Conservation (phyloP, 768 basidiomycete species). For the Lanmaoa rubissima region DNA sequence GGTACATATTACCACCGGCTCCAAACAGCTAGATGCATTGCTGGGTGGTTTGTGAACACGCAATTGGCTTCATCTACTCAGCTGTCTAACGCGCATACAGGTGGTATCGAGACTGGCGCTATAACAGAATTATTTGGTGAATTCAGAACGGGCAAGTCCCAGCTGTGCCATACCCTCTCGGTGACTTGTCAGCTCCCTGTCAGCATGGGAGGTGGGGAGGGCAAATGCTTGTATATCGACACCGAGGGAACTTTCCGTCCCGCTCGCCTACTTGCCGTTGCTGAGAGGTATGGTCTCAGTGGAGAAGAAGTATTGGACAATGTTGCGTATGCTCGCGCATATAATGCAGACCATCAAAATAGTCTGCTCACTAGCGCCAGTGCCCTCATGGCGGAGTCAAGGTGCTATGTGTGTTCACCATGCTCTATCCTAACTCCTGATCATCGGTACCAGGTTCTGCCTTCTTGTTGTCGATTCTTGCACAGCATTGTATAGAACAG, state of each 20-base stretch:
- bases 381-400: conserved; percentile 98
- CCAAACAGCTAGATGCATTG: conserved; percentile 92
- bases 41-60: conserved; percentile 66
- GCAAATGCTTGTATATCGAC: conserved; percentile 98
- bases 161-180: conserved; percentile 96
- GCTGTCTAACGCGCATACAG: conserved; percentile 38
- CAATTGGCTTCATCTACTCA: neutral
- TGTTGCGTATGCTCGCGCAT: conserved; percentile 96
- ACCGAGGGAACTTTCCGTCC: conserved; percentile 99
- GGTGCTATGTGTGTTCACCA: conserved; percentile 49
- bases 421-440: conserved; percentile 5
- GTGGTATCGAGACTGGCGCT: conserved; percentile 96
- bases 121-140: conserved; percentile 99
- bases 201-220: conserved; percentile 98
- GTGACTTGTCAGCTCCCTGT: conserved; percentile 98
- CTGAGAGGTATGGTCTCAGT: conserved; percentile 94
- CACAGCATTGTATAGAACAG: conserved; percentile 92
- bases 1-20: conserved; percentile 95
- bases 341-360: conserved; percentile 97
- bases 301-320: conserved; percentile 98
- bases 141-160: conserved; percentile 97
- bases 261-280: conserved; percentile 88
- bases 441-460: conserved; percentile 67
- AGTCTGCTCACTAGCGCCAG: conserved; percentile 87
- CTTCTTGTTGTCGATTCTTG: conserved; percentile 95